phyloP scores from a whole-genome alignment of 768 basidiomycete genomes.

The Mycena filopes region DNA sequence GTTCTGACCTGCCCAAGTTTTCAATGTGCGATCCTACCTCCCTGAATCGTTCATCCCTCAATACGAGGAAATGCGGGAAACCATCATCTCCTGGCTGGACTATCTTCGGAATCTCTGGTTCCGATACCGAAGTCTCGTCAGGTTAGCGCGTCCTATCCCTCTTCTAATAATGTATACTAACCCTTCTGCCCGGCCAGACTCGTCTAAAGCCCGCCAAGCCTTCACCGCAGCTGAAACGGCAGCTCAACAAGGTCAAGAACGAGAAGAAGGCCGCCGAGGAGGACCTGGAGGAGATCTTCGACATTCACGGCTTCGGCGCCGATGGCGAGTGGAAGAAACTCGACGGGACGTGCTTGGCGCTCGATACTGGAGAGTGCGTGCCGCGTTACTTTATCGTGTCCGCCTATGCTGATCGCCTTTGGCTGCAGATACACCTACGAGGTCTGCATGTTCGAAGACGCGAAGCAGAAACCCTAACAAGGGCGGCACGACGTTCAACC shows the following conservation, averaged over 20 bases:
- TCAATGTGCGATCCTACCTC: constrained; percentile 82
- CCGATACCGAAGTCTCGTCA: constrained; percentile 48
- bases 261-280: constrained; percentile 65
- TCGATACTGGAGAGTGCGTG: constrained; percentile 88
- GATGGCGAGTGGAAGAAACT: constrained; percentile 98
- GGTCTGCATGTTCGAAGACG: constrained; percentile 90
- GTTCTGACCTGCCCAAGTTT: constrained; percentile 62
- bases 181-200: constrained; percentile 50
- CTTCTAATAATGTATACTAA: background rate
- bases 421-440: constrained; percentile 87
- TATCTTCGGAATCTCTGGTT: constrained; percentile 68
- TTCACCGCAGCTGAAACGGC: constrained; percentile 70
- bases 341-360: constrained; percentile 81
- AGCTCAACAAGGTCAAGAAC: constrained; percentile 60
- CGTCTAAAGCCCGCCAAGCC: constrained; percentile 70
- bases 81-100: constrained; percentile 70
- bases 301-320: constrained; percentile 71
- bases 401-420: background rate
- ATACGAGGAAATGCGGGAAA: constrained; percentile 75
- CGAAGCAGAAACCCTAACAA: constrained; percentile 88
- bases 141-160: constrained; percentile 43
- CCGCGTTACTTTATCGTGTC: background rate
- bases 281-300: constrained; percentile 75
- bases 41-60: constrained; percentile 82
- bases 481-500: constrained; percentile 77